Percentiles rank a stretch among this genome's conserved stretches.
Conservation (phyloP, 345 rosid species). For the Moricandia arvensis region DNA sequence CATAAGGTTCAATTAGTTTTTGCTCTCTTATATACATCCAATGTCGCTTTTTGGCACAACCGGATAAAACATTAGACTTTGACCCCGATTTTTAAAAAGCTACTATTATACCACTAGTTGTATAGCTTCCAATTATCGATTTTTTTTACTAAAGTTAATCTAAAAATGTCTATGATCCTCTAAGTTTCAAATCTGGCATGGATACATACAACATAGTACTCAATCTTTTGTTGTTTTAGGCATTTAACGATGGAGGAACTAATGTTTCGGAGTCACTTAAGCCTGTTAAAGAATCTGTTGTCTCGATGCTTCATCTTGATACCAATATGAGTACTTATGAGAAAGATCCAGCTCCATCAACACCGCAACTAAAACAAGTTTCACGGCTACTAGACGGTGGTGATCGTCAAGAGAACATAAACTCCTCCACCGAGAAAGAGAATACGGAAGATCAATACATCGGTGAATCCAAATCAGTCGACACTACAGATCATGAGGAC, state of each 20-base stretch:
- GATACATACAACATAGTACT: not conserved
- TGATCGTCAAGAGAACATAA: slow-evolving; percentile 57
- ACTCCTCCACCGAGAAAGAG: slow-evolving; percentile 54
- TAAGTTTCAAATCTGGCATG: no score
- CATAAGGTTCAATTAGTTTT: slow-evolving; percentile 61
- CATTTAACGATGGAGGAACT: slow-evolving; percentile 61
- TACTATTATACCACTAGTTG: no score
- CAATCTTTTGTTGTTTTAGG: slow-evolving; percentile 41
- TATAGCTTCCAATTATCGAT: no score
- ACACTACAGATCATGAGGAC: slow-evolving; percentile 49
- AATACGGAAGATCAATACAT: slow-evolving; percentile 49
- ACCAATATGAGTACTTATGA: slow-evolving; percentile 41
- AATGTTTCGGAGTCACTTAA: slow-evolving; percentile 54
- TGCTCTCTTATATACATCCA: not conserved
- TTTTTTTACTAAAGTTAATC: no score
- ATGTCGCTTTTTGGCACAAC: no score
- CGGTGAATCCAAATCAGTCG: slow-evolving; percentile 79
- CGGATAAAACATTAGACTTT: no score
- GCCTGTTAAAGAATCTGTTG: slow-evolving; percentile 72
- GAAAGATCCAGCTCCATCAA: slow-evolving; percentile 73
- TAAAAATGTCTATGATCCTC: no score
- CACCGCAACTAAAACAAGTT: slow-evolving; percentile 71
- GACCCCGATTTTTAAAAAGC: no score
- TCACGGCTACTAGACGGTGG: slow-evolving; percentile 60
- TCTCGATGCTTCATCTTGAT: slow-evolving; percentile 57